A percentile compares a stretch with the other conserved stretches of the same genome.
These are phyloP conservation scores for Lipomyces spencermartinsiae DNA, from an alignment of 805 yeast genomes.

Conservation along the genomic window DNA sequence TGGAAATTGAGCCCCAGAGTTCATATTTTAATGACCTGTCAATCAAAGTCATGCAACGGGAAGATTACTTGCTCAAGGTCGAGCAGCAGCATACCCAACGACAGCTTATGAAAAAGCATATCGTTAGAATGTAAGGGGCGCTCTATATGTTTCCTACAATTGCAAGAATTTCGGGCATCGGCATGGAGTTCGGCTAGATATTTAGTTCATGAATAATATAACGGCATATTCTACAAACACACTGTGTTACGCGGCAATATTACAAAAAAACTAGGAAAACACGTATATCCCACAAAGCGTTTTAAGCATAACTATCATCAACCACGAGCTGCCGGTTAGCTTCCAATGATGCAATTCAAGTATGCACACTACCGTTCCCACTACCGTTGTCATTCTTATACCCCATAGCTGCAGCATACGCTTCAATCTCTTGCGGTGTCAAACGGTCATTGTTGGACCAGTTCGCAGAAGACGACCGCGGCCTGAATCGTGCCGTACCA, in stretches of 20 bases:
- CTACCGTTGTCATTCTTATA: conserved; percentile 39
- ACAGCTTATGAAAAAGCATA: conserved; percentile 44
- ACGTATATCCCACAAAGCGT: not conserved
- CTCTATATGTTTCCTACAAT: not conserved
- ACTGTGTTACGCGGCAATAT: not conserved
- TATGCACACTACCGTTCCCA: conserved; percentile 1
- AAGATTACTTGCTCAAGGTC: conserved; percentile 41
- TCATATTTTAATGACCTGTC: conserved; percentile 58
- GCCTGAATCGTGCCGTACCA: conserved; percentile 56
- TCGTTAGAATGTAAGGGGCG: conserved; percentile 20
- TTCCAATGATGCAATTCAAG: not conserved
- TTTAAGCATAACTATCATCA: not conserved
- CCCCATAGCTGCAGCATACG: conserved; percentile 57
- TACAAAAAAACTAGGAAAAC: not conserved
- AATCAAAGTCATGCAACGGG: conserved; percentile 52
- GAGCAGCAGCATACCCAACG: conserved; percentile 48
- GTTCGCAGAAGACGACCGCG: conserved; percentile 60
- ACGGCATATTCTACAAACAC: not conserved
- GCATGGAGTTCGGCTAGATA: not conserved
- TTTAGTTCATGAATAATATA: not conserved
- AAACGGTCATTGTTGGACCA: conserved; percentile 57
- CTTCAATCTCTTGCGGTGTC: conserved; percentile 55
- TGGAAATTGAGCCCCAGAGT: conserved; percentile 65
- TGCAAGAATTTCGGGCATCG: not conserved
- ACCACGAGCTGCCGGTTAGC: not conserved